A percentile compares a stretch with the other conserved stretches of the same genome.
Evolutionary conservation across 129 eudicot species (phyloP).

Genomic region (Heracleum sosnowskyi): DNA sequence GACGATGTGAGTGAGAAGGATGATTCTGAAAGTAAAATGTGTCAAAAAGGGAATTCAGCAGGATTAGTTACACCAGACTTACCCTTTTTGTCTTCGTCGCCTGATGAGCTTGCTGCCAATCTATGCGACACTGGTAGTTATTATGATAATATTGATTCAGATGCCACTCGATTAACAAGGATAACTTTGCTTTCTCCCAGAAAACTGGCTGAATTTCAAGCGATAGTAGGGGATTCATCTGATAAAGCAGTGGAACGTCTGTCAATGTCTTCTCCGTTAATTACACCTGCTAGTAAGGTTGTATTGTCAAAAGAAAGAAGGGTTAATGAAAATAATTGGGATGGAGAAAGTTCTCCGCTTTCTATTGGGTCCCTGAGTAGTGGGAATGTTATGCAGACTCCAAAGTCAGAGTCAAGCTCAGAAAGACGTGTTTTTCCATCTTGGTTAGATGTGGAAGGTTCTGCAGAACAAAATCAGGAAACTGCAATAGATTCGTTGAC

Average conservation of each 20-base stretch:
- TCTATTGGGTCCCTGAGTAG: constrained; percentile 42
- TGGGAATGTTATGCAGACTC: constrained; percentile 75
- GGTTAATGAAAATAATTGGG: constrained; percentile 8
- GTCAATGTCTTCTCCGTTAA: constrained; percentile 13
- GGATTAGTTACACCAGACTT: constrained; percentile 9
- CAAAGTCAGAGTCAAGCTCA: constrained; percentile 54
- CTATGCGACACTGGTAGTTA: constrained; percentile 2
- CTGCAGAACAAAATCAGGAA: constrained; percentile 16
- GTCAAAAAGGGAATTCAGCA: not conserved
- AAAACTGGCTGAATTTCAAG: constrained; percentile 19
- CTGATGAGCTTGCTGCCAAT: constrained; percentile 20
- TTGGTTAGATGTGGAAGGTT: constrained; percentile 25
- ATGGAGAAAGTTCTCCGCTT: constrained; percentile 34
- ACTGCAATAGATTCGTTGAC: constrained; percentile 35
- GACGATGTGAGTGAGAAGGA: constrained; percentile 14
- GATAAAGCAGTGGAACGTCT: constrained; percentile 13
- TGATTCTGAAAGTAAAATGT: constrained; percentile 11
- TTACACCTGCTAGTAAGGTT: constrained; percentile 13
- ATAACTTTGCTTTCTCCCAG: constrained; percentile 28
- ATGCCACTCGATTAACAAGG: constrained; percentile 16
- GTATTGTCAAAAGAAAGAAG: constrained; percentile 20
- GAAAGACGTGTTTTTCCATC: constrained; percentile 22
- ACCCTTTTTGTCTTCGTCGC: constrained; percentile 18
- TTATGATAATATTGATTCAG: constrained; percentile 12
- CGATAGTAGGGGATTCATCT: constrained; percentile 13